A percentile compares a stretch with the other conserved stretches of the same genome.
Evolutionary conservation across 176 grass and related monocot species (phyloP).

Genomic region (Secale cereale): DNA sequence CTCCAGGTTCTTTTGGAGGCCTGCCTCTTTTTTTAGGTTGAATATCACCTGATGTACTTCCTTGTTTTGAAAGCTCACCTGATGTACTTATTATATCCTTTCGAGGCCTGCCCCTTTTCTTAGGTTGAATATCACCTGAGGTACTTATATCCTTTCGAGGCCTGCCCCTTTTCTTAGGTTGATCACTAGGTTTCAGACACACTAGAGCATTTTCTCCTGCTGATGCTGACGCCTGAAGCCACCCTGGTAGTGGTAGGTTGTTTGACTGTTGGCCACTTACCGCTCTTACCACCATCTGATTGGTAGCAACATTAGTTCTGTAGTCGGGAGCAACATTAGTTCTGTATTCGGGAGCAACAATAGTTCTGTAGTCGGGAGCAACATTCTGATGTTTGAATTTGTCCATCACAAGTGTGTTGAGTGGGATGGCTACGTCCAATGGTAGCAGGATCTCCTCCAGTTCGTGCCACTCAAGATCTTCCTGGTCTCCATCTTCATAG

Average conservation of each 20-base stretch:
- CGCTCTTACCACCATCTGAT: conserved; percentile 13
- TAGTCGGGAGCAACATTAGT: conserved; percentile 14
- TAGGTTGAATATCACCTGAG: neutral
- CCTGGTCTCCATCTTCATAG: conserved; percentile 86
- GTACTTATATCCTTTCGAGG: conserved; percentile 32
- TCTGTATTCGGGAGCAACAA: too few species aligned
- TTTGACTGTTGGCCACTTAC: conserved; percentile 20
- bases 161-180: conserved; percentile 49
- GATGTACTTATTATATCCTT: too few species aligned
- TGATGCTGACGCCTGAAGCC: conserved; percentile 1
- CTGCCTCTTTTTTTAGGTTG: conserved; percentile 54
- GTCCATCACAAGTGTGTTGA: conserved; percentile 69
- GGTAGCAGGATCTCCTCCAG: conserved; percentile 67
- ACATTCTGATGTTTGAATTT: conserved; percentile 33
- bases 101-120: too few species aligned
- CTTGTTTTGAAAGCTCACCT: neutral
- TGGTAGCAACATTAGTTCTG: conserved; percentile 13
- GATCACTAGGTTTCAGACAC: conserved; percentile 22
- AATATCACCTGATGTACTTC: neutral
- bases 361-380: conserved; percentile 16
- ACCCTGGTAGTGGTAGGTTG: neutral
- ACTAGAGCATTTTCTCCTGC: conserved; percentile 2
- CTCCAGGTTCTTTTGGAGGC: conserved; percentile 38
- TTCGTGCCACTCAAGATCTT: conserved; percentile 95
- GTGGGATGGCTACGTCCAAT: conserved; percentile 80